Evolutionary conservation across 768 basidiomycete genomes (phyloP).

Genomic region (Termitomyces sp.): DNA sequence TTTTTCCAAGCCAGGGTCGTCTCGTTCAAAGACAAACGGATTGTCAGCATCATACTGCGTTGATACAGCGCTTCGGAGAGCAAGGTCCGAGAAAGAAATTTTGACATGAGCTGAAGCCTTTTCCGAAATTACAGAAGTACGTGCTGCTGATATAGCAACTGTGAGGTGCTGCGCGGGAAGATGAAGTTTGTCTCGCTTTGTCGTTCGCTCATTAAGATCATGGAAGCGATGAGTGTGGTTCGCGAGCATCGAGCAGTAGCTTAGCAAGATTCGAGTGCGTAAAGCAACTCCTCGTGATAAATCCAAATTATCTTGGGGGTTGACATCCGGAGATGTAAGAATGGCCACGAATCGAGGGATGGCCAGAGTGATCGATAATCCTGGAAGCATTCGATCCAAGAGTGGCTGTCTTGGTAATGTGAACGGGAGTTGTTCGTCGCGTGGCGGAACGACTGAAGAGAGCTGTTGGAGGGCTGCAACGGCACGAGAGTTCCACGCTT

Average conservation of each 20-base stretch:
- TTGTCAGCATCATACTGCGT: slow-evolving; percentile 66
- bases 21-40: slow-evolving; percentile 49
- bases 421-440: slow-evolving; percentile 3
- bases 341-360: slow-evolving; percentile 60
- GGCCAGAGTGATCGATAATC: slow-evolving; percentile 50
- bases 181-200: slow-evolving; percentile 46
- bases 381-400: slow-evolving; percentile 43
- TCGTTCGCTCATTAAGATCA: slow-evolving; percentile 28
- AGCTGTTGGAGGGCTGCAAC: slow-evolving; percentile 49
- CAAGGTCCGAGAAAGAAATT: slow-evolving; percentile 39
- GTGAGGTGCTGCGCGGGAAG: slow-evolving; percentile 46
- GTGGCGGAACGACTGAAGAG: slow-evolving; percentile 30
- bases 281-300: slow-evolving; percentile 66
- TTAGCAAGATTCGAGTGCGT: slow-evolving; percentile 44
- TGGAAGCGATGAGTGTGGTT: slow-evolving; percentile 32
- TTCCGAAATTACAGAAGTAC: slow-evolving; percentile 23
- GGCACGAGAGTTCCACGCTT: slow-evolving; percentile 62
- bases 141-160: slow-evolving; percentile 38
- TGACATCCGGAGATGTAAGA: slow-evolving; percentile 75
- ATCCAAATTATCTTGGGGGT: slow-evolving; percentile 59
- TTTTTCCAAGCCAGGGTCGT: slow-evolving; percentile 35
- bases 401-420: slow-evolving; percentile 16
- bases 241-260: slow-evolving; percentile 48
- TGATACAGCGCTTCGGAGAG: slow-evolving; percentile 57
- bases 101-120: slow-evolving; percentile 37